Evolutionary conservation across 257 asterid species (phyloP), one percentile per base, ranked within the genome.

Genomic region (Paulownia fortunei): DNA sequence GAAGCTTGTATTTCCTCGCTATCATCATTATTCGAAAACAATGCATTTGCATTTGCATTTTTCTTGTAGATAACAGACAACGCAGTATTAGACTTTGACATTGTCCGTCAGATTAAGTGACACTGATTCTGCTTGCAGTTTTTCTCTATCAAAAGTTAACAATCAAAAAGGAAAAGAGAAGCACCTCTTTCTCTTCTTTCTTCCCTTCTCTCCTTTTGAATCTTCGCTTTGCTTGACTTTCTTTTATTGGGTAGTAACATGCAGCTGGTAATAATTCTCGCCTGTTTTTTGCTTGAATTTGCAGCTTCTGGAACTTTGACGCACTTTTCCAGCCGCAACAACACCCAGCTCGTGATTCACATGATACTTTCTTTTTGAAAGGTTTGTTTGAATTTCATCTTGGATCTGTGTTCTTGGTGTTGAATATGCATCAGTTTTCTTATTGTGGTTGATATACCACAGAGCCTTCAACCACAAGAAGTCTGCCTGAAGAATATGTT

Each of bases 331-430:
- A 96, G 89, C 97, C 98, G 12, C 98, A 96, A 63, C 99, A 96
- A 80, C 99, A 96, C 76, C 99, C 99, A 44, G 99, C 99, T 67
- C 97, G 99, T 77, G 98, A 96, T 90, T 96, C 99, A 67, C 99
- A 93, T 24, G 99, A 96, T 82, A 93, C 99, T 18, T 96, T 96
- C 90, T 96, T 96, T 84, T 78, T 96, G 79, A 90, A 90, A 90
- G 99, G 99, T 90, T 64, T 56, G 80, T 47, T 74, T 55, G 13
- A 55, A 51, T 69, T 61, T 54, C 62, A 10, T 74, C 64, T 81
- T 82, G 24, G 51, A 68, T 81, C 39, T 81, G 21, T 34, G 30
- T 72, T 47, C 8, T 78, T 42, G 66, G 52, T 73, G 49, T 70
- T 18, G 13, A 46, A 11, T 21, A 18, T 54, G 34, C 24, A 63